Conservation (phyloP, 1,139 yeast species). For the Zygoascus hellenicus region DNA sequence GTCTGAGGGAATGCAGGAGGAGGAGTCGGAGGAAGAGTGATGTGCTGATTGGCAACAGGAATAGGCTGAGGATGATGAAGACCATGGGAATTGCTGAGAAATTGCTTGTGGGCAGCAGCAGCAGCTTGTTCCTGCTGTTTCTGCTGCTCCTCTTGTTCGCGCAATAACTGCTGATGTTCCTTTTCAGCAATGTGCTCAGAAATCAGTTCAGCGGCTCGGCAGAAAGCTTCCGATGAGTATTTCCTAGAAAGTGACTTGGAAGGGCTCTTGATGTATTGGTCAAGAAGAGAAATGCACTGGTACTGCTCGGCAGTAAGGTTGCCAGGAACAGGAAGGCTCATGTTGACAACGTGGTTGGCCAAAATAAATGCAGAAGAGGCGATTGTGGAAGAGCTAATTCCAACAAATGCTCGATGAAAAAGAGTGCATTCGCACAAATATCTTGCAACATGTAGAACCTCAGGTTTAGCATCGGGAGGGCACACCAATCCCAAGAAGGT, state of each 20-base stretch:
- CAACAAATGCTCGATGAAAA: constrained; percentile 63
- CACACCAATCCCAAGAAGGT: constrained; percentile 31
- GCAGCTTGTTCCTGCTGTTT: constrained; percentile 11
- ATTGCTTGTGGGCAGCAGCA: constrained; percentile 1
- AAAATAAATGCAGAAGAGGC: constrained; percentile 66
- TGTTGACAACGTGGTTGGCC: constrained; percentile 58
- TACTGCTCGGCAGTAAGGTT: constrained; percentile 22
- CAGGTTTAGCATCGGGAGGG: constrained; percentile 23
- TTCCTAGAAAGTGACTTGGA: constrained; percentile 36
- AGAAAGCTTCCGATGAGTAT: constrained; percentile 28
- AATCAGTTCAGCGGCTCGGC: constrained; percentile 30
- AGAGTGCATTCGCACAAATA: constrained; percentile 75
- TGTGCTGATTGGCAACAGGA: constrained; percentile 16
- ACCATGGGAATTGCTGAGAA: neutral
- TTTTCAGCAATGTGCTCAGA: constrained; percentile 23
- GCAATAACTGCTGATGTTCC: constrained; percentile 9
- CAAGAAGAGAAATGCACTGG: constrained; percentile 31
- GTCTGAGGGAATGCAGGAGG: constrained; percentile 15
- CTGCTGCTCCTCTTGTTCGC: constrained; percentile 13
- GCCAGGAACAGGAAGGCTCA: constrained; percentile 28
- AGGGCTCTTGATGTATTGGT: constrained; percentile 33
- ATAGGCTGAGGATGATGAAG: constrained; percentile 25
- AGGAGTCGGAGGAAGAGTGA: constrained; percentile 22
- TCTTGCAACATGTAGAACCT: constrained; percentile 40
- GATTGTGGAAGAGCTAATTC: constrained; percentile 54